Conservation (phyloP, 2,329 filamentous ascomycete genomes). For the Epichloe elymi region DNA sequence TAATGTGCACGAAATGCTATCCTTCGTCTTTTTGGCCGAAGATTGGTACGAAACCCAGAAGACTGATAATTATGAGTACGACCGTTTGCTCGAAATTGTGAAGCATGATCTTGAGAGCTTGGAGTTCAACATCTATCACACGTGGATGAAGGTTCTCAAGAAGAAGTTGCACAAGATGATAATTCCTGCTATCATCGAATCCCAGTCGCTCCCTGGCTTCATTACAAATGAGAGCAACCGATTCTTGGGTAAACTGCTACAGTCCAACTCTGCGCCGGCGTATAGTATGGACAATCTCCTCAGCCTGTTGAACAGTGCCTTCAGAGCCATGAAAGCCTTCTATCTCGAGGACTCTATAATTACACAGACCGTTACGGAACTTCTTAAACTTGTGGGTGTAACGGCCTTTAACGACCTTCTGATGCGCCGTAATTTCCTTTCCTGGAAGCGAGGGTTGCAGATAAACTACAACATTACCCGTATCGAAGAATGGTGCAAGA, state of each 20-base stretch:
- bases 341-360: slow-evolving; percentile 95
- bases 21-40: slow-evolving; percentile 96
- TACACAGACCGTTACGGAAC: slow-evolving; percentile 86
- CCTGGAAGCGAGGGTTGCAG: slow-evolving; percentile 96
- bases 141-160: slow-evolving; percentile 99
- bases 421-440: slow-evolving; percentile 96
- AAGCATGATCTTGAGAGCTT: slow-evolving; percentile 97
- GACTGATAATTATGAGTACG: slow-evolving; percentile 98
- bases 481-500: slow-evolving; percentile 99
- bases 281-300: slow-evolving; percentile 99
- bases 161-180: slow-evolving; percentile 99
- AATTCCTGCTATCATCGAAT: slow-evolving; percentile 97
- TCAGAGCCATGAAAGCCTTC: slow-evolving; percentile 97
- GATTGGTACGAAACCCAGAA: slow-evolving; percentile 99
- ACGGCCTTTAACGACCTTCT: slow-evolving; percentile 97
- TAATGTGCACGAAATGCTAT: slow-evolving; percentile 99
- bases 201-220: slow-evolving; percentile 92
- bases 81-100: slow-evolving; percentile 92
- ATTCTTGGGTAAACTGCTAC: slow-evolving; percentile 92
- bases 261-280: slow-evolving; percentile 80
- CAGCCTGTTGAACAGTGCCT: slow-evolving; percentile 90
- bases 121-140: slow-evolving; percentile 99
- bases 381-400: slow-evolving; percentile 84
- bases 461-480: slow-evolving; percentile 99
- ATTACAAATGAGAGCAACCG: slow-evolving; percentile 97